Percentiles rank a stretch among this genome's conserved stretches.
Conservation (phyloP, 495 filamentous ascomycete genomes). For the Tuber aestivum region DNA sequence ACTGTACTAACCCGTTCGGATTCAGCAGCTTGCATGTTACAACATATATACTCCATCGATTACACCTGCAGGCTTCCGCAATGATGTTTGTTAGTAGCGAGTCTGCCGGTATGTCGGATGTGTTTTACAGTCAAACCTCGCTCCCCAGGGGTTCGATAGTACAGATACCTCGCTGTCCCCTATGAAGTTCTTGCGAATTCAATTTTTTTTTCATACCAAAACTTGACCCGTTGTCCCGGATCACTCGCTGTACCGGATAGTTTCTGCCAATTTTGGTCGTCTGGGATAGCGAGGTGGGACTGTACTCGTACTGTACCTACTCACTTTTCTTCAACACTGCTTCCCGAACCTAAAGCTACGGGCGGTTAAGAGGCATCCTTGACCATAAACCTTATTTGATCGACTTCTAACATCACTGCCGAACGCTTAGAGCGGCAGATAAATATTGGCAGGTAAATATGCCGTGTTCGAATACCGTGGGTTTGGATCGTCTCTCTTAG, state of each 20-base stretch:
- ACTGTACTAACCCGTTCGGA: neutral
- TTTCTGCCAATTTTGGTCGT: no score
- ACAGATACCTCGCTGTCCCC: no score
- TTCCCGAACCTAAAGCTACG: neutral
- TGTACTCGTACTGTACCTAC: no score
- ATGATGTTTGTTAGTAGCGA: neutral
- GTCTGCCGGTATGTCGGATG: neutral
- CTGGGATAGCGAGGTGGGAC: no score
- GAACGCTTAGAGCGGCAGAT: neutral
- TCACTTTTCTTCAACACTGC: neutral
- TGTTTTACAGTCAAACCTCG: no score
- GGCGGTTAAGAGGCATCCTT: neutral
- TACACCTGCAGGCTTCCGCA: neutral
- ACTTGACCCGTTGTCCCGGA: no score
- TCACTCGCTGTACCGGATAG: no score
- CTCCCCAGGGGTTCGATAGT: no score
- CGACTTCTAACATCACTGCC: neutral
- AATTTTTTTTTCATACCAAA: no score
- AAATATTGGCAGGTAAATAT: neutral
- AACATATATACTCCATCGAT: neutral
- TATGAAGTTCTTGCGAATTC: no score
- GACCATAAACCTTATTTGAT: constrained; percentile 4
- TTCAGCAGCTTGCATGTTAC: neutral
- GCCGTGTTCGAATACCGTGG: neutral
- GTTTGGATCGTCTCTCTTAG: neutral